Evolutionary conservation across 768 basidiomycete species (phyloP), one percentile per base, ranked within the genome.

Genomic region (Hericium rajendrae): DNA sequence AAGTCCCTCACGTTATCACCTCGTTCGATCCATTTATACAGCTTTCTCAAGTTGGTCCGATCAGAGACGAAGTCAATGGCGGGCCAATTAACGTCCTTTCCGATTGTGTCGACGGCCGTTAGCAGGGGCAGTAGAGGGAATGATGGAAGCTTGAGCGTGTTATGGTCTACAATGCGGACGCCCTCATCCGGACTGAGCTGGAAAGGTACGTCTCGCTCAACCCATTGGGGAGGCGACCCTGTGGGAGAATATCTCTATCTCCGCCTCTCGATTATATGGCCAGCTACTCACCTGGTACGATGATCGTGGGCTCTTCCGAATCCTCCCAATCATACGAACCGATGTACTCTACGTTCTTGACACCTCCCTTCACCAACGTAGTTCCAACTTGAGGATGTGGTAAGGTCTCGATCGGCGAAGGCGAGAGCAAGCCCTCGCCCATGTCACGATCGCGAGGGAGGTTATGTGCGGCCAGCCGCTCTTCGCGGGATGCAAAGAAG

Each of bases 151-250:
- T 72, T 72, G 54, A 72, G 76, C 20, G 74, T 77, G 67, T 88
- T 82, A 59, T 85, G 84, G 67, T 90, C 83, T 18, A 77, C 65
- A 59, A 76, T 78, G 28, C 70, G 66, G 10, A 72, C 37, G 0
- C 82, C 84, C 5, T 65, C 68, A 64, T 89, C 88, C 12, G 72
- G 73, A 3, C 75, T 73, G 13, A 88, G 81, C 6, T 67, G 74
- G 62, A 75, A 81, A 1, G 86, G 85, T 6, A 74, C 63, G 0
- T 69, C 52, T n/a, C 62, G 65, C 24, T 79, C 73, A 3, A 66
- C 71, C 86, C 85, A 87, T 54, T 77, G 68, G 18, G 77, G 75
- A 0, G 86, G 84, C 0, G 80, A 81, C 0, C 84, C 84, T 87
- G 58, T 18, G 12, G 32, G 20, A 26, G 46, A 12, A 6, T n/a